phyloP scores from a whole-genome alignment of 768 basidiomycete genomes.

The Tricholoma matsutake region DNA sequence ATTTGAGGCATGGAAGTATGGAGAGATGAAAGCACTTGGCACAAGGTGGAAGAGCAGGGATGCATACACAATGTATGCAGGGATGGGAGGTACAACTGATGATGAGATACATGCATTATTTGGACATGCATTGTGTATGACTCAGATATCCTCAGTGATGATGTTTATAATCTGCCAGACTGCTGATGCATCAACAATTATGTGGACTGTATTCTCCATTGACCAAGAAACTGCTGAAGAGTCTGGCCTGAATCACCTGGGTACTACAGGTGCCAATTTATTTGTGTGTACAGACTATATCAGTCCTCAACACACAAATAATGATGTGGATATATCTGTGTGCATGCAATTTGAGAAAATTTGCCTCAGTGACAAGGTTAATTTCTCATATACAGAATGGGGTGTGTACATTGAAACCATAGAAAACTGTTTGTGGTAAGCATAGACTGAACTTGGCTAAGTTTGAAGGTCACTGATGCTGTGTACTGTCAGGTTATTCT shows the following conservation, averaged over 20 bases:
- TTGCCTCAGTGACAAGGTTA: background rate
- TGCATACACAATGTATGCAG: too few relatives aligned
- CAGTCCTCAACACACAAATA: background rate
- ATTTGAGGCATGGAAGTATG: too few relatives aligned
- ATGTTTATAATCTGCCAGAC: background rate
- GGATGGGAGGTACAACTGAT: too few relatives aligned
- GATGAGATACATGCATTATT: too few relatives aligned
- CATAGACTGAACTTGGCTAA: background rate
- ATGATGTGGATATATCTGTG: slow-evolving; percentile 1
- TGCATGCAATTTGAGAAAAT: slow-evolving; percentile 7
- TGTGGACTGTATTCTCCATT: background rate
- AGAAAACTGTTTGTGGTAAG: background rate
- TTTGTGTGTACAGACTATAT: slow-evolving; percentile 4
- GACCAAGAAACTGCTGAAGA: slow-evolving; percentile 1
- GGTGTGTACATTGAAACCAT: slow-evolving; percentile 3
- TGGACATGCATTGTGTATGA: too few relatives aligned
- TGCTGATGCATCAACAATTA: background rate
- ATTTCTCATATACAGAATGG: slow-evolving; percentile 3
- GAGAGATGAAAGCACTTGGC: too few relatives aligned
- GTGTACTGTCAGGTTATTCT: background rate
- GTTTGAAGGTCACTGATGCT: background rate
- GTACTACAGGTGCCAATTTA: slow-evolving; percentile 2
- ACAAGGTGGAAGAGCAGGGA: too few relatives aligned
- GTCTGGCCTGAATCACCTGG: background rate
- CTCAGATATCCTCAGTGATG: too few relatives aligned